Conservation (phyloP, 345 rosid species). For the Populus alba region DNA sequence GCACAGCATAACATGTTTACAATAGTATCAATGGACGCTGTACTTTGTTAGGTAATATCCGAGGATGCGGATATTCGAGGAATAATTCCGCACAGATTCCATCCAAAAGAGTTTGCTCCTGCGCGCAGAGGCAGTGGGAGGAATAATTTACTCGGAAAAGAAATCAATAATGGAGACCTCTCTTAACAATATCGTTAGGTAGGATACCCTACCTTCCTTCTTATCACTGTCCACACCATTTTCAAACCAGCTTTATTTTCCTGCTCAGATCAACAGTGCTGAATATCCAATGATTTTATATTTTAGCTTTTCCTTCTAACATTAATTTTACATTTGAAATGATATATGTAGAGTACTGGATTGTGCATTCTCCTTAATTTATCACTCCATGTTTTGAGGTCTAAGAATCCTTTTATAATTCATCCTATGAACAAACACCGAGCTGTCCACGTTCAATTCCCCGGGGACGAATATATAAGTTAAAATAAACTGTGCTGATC, state of each 20-base stretch:
- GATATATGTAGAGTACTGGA: too few relatives aligned
- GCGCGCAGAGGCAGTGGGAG: background rate
- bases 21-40: background rate
- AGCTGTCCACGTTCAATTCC: background rate
- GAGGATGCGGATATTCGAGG: background rate
- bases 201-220: background rate
- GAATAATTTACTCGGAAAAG: background rate
- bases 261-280: too few relatives aligned
- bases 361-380: too few relatives aligned
- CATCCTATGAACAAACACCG: background rate
- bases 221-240: background rate
- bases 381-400: background rate
- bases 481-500: background rate
- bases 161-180: background rate
- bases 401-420: background rate
- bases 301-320: too few relatives aligned
- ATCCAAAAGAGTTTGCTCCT: background rate
- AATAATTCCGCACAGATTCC: background rate
- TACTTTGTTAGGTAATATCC: background rate
- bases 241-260: background rate
- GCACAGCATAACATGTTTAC: background rate
- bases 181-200: background rate
- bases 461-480: background rate
- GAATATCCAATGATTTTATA: too few relatives aligned
- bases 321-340: too few relatives aligned